Base-by-base conservation (phyloP, 73 alveolate genomes). In the Effrenium voratum region DNA sequence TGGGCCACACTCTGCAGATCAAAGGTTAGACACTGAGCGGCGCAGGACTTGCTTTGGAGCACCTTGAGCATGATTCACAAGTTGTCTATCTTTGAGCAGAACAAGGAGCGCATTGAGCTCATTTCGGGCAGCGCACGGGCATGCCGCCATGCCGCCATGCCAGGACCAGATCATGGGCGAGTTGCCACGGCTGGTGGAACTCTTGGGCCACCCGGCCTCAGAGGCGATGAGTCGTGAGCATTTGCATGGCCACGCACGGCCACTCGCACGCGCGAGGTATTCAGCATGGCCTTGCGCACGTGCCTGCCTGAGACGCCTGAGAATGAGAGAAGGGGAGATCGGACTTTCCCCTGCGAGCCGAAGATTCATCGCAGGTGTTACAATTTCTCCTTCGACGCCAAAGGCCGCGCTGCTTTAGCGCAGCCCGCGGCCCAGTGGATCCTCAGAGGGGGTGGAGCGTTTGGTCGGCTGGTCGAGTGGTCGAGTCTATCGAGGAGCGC, bases 11-110 rank as follows among this genome's bases (percentile, higher is more conserved):
- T 63, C 41, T 32, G 40, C 41, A 8, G 34, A 4, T 63, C 76
- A 24, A 63, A 63, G 76, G 41, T 63, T 63, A 5, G 24, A 8
- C 10, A 24, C 4, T 24, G 41, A 8, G 36, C 34, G 38, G 22
- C 81, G 46, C 82, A 86, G 95, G 95, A 87, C 84, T 57, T 87
- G 75, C 85, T 87, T 13, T 36, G 41, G 66, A 87, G 84, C 49
- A 63, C 95, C 38, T 72, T 87, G 85, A 63, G 49, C 70, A 52
- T 77, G 49, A 45, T 87, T 47, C 95, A 87, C 95, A 87, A 87
- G 55, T 57, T 87, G 46, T 60, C 95, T 36, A 87, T 87, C 52
- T 87, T 87, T 22, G 95, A 87, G 95, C 95, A 60, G 57, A 87
- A 87, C 95, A 87, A 87, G 95, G 95, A 44, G 52, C 70, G 44